Evolutionary conservation across 2,329 filamentous ascomycete species (phyloP), one percentile per base, ranked within the genome.

Genomic region (Cylindrodendrum hubeiense): DNA sequence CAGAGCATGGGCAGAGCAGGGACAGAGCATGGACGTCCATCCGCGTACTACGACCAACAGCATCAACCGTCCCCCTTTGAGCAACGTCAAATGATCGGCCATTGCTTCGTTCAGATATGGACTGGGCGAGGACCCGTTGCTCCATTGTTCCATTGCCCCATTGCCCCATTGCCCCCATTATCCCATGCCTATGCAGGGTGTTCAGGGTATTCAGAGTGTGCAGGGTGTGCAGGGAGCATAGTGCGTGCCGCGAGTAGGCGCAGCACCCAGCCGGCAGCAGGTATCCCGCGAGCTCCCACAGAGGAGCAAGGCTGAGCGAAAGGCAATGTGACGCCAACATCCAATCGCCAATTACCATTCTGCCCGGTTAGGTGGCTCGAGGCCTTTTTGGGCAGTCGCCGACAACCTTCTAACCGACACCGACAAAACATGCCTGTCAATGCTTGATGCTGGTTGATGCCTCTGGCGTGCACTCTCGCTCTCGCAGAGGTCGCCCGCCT

Each of bases 331-430:
- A 61, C 53, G 30, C 4, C 26, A 44, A 22, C 43, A 24, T 22
- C 66, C 63, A 67, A 63, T 67, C n/a, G 17, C 63, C 46, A 15
- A 22, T 41, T 28, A 24, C 37, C 54, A 41, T 12, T 44, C 26
- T 28, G 15, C 26, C 34, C 49, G 21, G 44, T 41, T 49, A 8
- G 6, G 50, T 44, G 51, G 61, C 51, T 61, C 56, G 43, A 59
- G 63, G n/a, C 68, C 69, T 17, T 24, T 71, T 72, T 63, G 56
- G 60, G 71, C 47, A 69, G 60, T 67, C 67, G 30, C 71, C 71
- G 71, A 67, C 58, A 30, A 53, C 26, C 28, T 33, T 39, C 39
- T 26, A 47, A 26, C 41, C 47, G 47, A 50, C 28, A 28, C 8
- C 28, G 26, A 50, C 15, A 50, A 22, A 46, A 22, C n/a, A 33